phyloP scores from a whole-genome alignment of 441 rosid genomes.

The Pelargonium fulgidum region DNA sequence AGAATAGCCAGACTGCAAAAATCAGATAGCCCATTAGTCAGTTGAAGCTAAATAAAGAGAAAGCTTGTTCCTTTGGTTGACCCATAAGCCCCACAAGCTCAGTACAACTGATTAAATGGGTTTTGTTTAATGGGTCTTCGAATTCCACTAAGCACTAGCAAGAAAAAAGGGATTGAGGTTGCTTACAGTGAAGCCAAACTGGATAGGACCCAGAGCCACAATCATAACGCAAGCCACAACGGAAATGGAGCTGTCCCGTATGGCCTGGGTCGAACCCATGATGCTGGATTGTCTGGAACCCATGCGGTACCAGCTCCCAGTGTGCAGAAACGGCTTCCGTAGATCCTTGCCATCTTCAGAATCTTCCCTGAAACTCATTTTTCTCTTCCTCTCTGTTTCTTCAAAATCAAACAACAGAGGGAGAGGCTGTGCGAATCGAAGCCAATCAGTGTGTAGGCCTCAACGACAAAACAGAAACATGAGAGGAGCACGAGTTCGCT shows the following conservation, averaged over 20 bases:
- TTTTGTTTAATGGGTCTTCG: too few relatives aligned
- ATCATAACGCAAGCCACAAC: slow-evolving; percentile 71
- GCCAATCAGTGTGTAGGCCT: too few relatives aligned
- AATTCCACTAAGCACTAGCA: too few relatives aligned
- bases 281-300: slow-evolving; percentile 45
- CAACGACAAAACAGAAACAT: too few relatives aligned
- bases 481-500: too few relatives aligned
- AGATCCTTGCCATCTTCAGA: slow-evolving; percentile 58
- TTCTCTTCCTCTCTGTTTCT: background rate
- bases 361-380: slow-evolving; percentile 76
- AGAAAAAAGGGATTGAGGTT: too few relatives aligned
- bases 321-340: slow-evolving; percentile 72
- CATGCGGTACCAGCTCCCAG: slow-evolving; percentile 69
- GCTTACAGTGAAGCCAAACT: slow-evolving; percentile 82
- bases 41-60: too few relatives aligned
- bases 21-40: background rate
- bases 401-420: too few relatives aligned
- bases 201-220: slow-evolving; percentile 87
- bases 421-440: too few relatives aligned
- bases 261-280: slow-evolving; percentile 55
- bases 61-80: too few relatives aligned
- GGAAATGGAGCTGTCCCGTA: slow-evolving; percentile 59
- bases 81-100: too few relatives aligned
- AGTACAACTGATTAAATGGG: too few relatives aligned
- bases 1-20: slow-evolving; percentile 65